A percentile compares a stretch with the other conserved stretches of the same genome.
Evolutionary conservation across 306 rosid species (phyloP).

Genomic region (Cercis canadensis): DNA sequence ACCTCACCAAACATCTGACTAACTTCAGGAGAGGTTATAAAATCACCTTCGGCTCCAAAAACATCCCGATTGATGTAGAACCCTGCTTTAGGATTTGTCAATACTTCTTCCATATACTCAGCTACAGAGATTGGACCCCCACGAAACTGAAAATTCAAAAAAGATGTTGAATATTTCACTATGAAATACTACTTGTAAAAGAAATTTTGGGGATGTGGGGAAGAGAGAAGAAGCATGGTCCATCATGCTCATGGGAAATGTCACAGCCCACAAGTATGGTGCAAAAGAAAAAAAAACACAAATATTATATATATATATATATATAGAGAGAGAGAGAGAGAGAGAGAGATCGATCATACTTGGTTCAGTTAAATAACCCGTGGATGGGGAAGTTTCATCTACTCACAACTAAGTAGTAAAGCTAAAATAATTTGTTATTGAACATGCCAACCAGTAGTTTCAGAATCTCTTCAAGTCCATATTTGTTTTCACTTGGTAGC

Average conservation of each 20-base stretch:
- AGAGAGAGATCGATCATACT: too few relatives aligned
- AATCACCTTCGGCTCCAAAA: slow-evolving; percentile 92
- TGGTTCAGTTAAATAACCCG: too few relatives aligned
- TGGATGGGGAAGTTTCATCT: too few relatives aligned
- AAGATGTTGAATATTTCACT: not conserved
- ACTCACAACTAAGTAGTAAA: too few relatives aligned
- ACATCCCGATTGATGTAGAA: slow-evolving; percentile 94
- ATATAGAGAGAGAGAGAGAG: too few relatives aligned
- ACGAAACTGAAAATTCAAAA: slow-evolving; percentile 70
- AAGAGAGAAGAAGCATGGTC: too few relatives aligned
- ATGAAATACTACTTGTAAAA: not conserved
- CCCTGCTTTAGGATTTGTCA: slow-evolving; percentile 94
- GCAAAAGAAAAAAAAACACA: not conserved
- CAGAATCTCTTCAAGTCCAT: not conserved
- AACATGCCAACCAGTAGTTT: not conserved
- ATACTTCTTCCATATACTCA: slow-evolving; percentile 95
- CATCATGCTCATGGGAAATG: not conserved
- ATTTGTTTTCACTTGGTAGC: not conserved
- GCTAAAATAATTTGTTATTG: too few relatives aligned
- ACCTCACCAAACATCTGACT: slow-evolving; percentile 99
- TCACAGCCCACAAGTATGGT: not conserved
- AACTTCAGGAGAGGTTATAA: slow-evolving; percentile 96
- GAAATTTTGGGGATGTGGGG: too few relatives aligned
- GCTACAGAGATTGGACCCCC: slow-evolving; percentile 97
- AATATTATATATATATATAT: too few relatives aligned